Conservation (phyloP, 2,329 filamentous ascomycete genomes). For the Xylogone sp. region DNA sequence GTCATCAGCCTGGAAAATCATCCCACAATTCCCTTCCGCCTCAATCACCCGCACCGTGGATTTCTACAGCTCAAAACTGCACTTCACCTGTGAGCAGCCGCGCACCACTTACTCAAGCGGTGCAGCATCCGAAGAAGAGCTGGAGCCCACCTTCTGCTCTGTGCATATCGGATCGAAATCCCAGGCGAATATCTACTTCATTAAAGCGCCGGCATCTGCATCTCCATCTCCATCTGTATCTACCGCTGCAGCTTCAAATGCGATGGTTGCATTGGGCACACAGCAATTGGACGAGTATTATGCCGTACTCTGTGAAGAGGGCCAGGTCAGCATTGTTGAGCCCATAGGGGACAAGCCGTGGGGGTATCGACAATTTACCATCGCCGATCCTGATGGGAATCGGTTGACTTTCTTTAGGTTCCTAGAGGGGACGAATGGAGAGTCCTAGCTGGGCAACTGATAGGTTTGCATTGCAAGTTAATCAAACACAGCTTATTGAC, state of each 20-base stretch:
- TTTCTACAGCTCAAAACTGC: slow-evolving; percentile 1
- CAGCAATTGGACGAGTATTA: neutral
- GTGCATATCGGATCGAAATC: neutral
- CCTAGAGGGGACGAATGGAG: neutral
- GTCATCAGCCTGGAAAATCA: slow-evolving; percentile 5
- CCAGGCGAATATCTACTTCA: neutral
- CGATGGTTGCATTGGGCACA: neutral
- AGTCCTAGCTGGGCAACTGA: too few species aligned
- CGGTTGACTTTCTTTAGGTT: slow-evolving; percentile 4
- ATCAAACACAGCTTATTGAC: too few species aligned
- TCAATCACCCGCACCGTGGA: slow-evolving; percentile 1
- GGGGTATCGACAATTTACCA: slow-evolving; percentile 3
- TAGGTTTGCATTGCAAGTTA: too few species aligned
- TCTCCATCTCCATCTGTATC: too few species aligned
- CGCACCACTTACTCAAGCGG: neutral
- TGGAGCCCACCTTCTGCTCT: neutral
- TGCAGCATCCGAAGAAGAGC: neutral
- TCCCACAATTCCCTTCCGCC: slow-evolving; percentile 3
- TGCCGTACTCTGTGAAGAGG: neutral
- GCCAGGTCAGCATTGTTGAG: slow-evolving; percentile 1
- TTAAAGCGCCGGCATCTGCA: neutral
- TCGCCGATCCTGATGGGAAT: slow-evolving; percentile 2
- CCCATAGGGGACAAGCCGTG: slow-evolving; percentile 2
- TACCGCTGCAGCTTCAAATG: too few species aligned
- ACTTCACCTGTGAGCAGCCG: neutral